phyloP scores from a whole-genome alignment of 2,329 filamentous ascomycete genomes.

The Hypoxylon rubiginosum region DNA sequence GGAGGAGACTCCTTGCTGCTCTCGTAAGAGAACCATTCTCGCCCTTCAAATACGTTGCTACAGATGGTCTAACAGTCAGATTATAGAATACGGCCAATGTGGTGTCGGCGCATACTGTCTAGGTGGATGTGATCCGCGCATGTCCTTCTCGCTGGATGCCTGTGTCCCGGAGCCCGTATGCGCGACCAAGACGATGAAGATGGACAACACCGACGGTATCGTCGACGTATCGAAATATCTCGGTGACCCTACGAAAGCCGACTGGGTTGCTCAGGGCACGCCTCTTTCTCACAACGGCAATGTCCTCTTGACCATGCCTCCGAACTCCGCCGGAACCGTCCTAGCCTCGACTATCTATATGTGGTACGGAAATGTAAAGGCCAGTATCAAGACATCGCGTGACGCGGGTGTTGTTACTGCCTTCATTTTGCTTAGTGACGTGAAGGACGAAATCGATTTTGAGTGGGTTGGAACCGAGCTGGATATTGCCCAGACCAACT shows the following conservation, averaged over 20 bases:
- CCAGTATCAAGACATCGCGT: constrained; percentile 85
- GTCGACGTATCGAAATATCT: constrained; percentile 84
- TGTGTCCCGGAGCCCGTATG: constrained; percentile 90
- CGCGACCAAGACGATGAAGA: constrained; percentile 78
- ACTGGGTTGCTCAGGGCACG: constrained; percentile 91
- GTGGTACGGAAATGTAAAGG: constrained; percentile 96
- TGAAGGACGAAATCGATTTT: constrained; percentile 98
- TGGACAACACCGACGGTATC: constrained; percentile 79
- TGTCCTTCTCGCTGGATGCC: constrained; percentile 84
- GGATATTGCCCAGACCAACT: constrained; percentile 88
- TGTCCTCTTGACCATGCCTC: constrained; percentile 89
- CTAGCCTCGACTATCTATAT: constrained; percentile 87
- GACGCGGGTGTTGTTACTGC: constrained; percentile 94
- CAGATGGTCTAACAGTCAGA: constrained; percentile 21
- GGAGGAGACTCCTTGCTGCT: constrained; percentile 80
- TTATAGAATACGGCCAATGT: constrained; percentile 88
- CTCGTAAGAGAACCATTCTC: constrained; percentile 69
- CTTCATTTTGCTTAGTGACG: constrained; percentile 94
- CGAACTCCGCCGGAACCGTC: constrained; percentile 86
- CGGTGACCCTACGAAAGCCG: constrained; percentile 81
- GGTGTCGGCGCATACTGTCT: constrained; percentile 96
- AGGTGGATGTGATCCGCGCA: constrained; percentile 91
- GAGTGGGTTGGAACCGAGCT: constrained; percentile 91
- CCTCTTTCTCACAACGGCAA: constrained; percentile 76
- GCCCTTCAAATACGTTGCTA: background rate